phyloP scores from a whole-genome alignment of 2,329 filamentous ascomycete genomes.

The Fonsecaea multimorphosa region DNA sequence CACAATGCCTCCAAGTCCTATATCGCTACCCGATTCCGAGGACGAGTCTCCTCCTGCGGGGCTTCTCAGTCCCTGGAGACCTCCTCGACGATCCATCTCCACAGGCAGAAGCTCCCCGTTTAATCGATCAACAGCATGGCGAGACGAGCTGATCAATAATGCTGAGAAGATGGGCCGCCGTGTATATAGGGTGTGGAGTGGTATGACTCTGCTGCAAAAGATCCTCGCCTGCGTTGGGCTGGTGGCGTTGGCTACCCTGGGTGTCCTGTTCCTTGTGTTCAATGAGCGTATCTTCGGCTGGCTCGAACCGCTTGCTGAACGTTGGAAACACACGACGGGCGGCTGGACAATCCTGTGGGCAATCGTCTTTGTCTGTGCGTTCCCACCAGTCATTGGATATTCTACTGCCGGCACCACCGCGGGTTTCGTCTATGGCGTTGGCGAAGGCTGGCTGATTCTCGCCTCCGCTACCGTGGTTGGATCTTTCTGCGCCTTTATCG shows the following conservation, averaged over 20 bases:
- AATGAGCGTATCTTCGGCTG: constrained; percentile 78
- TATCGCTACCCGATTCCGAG: constrained; percentile 40
- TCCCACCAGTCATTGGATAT: constrained; percentile 88
- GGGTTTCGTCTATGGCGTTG: constrained; percentile 74
- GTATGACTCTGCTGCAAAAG: constrained; percentile 63
- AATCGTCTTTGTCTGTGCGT: constrained; percentile 76
- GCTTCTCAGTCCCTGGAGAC: constrained; percentile 60
- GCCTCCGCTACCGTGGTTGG: constrained; percentile 79
- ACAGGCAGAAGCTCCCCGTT: constrained; percentile 50
- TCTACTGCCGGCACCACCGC: constrained; percentile 74
- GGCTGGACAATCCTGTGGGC: constrained; percentile 79
- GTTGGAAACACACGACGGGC: constrained; percentile 74
- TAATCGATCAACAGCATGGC: constrained; percentile 42
- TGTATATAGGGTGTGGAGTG: constrained; percentile 45
- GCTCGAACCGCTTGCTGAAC: constrained; percentile 73
- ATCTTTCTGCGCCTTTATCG: constrained; percentile 77
- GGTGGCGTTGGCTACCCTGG: constrained; percentile 60
- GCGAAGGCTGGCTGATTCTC: constrained; percentile 80
- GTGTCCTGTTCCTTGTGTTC: constrained; percentile 75
- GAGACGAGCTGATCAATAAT: constrained; percentile 49
- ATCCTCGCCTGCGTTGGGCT: constrained; percentile 61
- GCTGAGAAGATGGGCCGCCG: constrained; percentile 46
- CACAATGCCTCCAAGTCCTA: constrained; percentile 23
- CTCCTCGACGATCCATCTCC: constrained; percentile 45
- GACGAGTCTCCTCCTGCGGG: constrained; percentile 37